Percentiles rank a stretch among this genome's conserved stretches.
Conservation (phyloP, 2,329 filamentous ascomycete species). For the Pseudogymnoascus sp. region DNA sequence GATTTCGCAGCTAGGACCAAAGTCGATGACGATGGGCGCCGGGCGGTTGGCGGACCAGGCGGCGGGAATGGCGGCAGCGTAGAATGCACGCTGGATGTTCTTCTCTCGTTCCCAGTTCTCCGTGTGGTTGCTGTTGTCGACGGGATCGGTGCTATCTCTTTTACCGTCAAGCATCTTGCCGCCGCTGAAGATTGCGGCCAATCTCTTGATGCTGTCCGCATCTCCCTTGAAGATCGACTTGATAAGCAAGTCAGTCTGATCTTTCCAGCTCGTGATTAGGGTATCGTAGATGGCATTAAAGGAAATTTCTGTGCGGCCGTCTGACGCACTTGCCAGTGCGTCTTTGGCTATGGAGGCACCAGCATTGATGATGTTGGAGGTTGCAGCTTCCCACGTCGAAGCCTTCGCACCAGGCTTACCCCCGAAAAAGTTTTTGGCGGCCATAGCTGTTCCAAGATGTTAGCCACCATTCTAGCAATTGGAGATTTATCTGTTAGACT, state of each 20-base stretch:
- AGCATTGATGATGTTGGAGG: no score
- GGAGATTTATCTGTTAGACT: no score
- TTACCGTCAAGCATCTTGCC: not conserved
- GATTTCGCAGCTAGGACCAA: slow-evolving; percentile 11
- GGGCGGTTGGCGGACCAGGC: slow-evolving; percentile 10
- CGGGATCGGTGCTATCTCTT: not conserved
- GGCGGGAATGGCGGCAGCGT: slow-evolving; percentile 10
- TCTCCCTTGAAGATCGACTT: not conserved
- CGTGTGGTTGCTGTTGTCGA: not conserved
- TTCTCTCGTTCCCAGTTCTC: not conserved
- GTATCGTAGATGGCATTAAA: not conserved
- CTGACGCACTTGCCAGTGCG: not conserved
- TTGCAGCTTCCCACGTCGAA: no score
- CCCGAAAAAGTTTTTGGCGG: no score
- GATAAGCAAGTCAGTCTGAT: not conserved
- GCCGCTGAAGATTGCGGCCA: not conserved
- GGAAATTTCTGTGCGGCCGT: not conserved
- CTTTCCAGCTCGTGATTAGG: not conserved
- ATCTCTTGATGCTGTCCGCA: not conserved
- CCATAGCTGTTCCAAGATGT: no score
- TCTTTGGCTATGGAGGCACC: not conserved
- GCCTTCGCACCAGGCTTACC: no score
- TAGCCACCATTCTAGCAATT: no score
- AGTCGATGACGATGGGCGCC: slow-evolving; percentile 12
- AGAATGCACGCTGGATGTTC: not conserved